phyloP scores from a whole-genome alignment of 2,329 filamentous ascomycete species.

The Fusarium protoensiforme region DNA sequence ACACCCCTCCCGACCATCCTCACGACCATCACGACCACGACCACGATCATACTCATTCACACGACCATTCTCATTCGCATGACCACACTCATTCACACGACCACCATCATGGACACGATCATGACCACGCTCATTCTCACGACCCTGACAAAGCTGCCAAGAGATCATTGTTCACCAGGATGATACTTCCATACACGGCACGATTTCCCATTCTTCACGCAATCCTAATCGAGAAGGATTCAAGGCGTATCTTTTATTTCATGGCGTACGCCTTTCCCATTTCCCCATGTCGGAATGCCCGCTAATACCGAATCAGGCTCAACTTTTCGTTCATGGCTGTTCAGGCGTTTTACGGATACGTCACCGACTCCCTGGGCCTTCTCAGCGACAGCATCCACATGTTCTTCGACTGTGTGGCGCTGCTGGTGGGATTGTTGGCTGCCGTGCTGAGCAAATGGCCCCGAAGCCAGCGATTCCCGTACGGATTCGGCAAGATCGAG shows the following conservation, averaged over 20 bases:
- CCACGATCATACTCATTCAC: conserved; percentile 40
- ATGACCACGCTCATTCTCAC: conserved; percentile 46
- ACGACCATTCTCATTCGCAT: conserved; percentile 29
- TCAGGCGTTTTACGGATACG: conserved; percentile 92
- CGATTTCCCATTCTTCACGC: conserved; percentile 83
- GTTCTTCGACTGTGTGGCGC: conserved; percentile 97
- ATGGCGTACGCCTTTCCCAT: conserved; percentile 73
- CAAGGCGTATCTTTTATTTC: conserved; percentile 95
- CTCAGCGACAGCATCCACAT: conserved; percentile 98
- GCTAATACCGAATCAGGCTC: conserved; percentile 64
- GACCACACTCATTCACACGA: conserved; percentile 21
- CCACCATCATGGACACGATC: conserved; percentile 34
- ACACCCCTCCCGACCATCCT: conserved; percentile 45
- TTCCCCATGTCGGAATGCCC: conserved; percentile 13
- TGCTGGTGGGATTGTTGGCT: conserved; percentile 89
- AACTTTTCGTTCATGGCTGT: conserved; percentile 97
- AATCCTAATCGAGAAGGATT: conserved; percentile 91
- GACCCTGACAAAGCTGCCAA: conserved; percentile 56
- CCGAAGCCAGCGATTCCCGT: conserved; percentile 87
- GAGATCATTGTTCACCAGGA: conserved; percentile 76
- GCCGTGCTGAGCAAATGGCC: conserved; percentile 98
- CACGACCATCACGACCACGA: conserved; percentile 43
- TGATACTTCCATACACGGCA: conserved; percentile 76
- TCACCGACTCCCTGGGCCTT: conserved; percentile 93
- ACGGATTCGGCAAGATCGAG: conserved; percentile 97